Evolutionary conservation across 75 land plant species (phyloP).

Genomic region (Larix kaempferi): DNA sequence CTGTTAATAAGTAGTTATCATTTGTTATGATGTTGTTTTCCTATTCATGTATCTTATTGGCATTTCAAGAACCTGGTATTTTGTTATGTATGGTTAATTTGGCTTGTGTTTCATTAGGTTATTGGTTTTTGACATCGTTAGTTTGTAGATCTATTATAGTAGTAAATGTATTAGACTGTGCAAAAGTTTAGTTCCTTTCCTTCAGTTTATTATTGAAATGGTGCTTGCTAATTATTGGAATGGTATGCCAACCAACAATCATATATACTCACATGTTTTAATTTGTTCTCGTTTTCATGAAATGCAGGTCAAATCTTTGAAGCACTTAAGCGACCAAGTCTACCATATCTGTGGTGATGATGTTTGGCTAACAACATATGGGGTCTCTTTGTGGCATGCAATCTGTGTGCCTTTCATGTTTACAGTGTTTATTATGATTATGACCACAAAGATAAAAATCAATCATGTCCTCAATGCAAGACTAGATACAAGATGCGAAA

Average conservation of each 20-base stretch:
- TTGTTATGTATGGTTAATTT: not conserved
- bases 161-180: not conserved
- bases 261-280: not conserved
- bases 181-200: not conserved
- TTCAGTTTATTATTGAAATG: not conserved
- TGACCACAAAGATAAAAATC: conserved; percentile 51
- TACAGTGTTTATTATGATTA: conserved; percentile 60
- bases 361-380: conserved; percentile 28
- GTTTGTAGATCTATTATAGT: too few relatives aligned
- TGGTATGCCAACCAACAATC: not conserved
- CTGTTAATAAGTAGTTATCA: too few relatives aligned
- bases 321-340: conserved; percentile 33
- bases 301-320: conserved; percentile 65
- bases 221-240: too few relatives aligned
- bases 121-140: not conserved
- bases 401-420: conserved; percentile 53
- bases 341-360: conserved; percentile 62
- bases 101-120: not conserved
- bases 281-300: not conserved
- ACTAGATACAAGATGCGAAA: conserved; percentile 39
- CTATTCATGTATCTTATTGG: not conserved
- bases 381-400: conserved; percentile 50
- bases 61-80: not conserved
- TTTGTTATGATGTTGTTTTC: not conserved
- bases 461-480: conserved; percentile 55